Evolutionary conservation across 106 monocot species (phyloP).

Genomic region (Hemerocallis citrina): DNA sequence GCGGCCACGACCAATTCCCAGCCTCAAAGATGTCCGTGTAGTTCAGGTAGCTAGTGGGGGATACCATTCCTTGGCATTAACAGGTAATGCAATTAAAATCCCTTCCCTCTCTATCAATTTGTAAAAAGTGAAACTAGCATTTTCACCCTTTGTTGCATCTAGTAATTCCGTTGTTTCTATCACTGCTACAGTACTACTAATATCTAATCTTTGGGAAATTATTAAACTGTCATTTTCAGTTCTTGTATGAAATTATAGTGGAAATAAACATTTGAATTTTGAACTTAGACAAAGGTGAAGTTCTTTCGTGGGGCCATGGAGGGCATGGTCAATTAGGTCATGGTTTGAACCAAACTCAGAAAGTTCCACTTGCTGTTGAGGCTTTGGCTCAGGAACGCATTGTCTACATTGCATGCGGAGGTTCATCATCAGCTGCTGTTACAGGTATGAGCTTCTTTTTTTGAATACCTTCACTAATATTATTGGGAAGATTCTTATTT

Average conservation of each 20-base stretch:
- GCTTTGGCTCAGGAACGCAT: slow-evolving; percentile 50
- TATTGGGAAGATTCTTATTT: no score
- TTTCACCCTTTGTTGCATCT: not conserved
- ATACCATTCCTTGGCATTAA: slow-evolving; percentile 89
- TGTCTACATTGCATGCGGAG: slow-evolving; percentile 78
- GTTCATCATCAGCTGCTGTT: slow-evolving; percentile 95
- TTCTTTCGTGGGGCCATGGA: slow-evolving; percentile 98
- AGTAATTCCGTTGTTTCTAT: not conserved
- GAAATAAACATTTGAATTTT: slow-evolving; percentile 4
- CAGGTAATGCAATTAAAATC: slow-evolving; percentile 41
- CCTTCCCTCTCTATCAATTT: not conserved
- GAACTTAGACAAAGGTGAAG: slow-evolving; percentile 57
- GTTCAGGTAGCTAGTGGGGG: slow-evolving; percentile 86
- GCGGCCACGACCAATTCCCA: slow-evolving; percentile 62
- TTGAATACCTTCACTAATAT: no score
- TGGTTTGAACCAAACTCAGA: slow-evolving; percentile 45
- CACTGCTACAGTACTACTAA: not conserved
- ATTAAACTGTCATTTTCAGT: not conserved
- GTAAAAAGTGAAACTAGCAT: not conserved
- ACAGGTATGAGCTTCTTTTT: slow-evolving; percentile 60
- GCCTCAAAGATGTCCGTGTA: slow-evolving; percentile 40
- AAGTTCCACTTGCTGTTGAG: slow-evolving; percentile 53
- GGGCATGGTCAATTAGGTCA: slow-evolving; percentile 97
- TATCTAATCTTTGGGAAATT: no score
- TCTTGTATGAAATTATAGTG: not conserved